phyloP scores from a whole-genome alignment of 2,329 filamentous ascomycete genomes.

The Fusarium oxysporum region DNA sequence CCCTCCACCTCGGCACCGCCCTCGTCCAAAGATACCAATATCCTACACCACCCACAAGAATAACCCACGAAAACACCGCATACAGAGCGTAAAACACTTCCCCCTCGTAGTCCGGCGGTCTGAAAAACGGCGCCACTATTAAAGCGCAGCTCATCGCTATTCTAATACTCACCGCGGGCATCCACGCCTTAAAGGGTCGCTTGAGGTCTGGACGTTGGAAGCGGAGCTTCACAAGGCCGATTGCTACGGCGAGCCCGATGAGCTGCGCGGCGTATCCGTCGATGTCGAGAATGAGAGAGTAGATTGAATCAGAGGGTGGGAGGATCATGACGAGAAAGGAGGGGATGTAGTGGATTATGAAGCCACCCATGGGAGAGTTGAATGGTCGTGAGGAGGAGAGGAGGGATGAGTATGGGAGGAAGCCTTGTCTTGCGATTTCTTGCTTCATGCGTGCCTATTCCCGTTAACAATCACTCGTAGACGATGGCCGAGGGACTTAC shows the following conservation, averaged over 20 bases:
- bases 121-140: conserved; percentile 71
- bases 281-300: conserved; percentile 79
- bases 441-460: conserved; percentile 74
- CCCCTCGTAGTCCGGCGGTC: conserved; percentile 60
- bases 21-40: conserved; percentile 79
- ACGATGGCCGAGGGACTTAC: conserved; percentile 50
- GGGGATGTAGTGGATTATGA: conserved; percentile 76
- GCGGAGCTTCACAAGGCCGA: conserved; percentile 71
- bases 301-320: conserved; percentile 73
- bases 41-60: conserved; percentile 65
- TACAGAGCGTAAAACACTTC: conserved; percentile 66
- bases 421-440: conserved; percentile 77
- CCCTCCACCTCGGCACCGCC: conserved; percentile 65
- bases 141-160: conserved; percentile 65
- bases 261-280: conserved; percentile 76
- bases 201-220: conserved; percentile 68
- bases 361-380: conserved; percentile 73
- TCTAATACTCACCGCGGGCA: conserved; percentile 67
- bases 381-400: conserved; percentile 76
- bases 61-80: conserved; percentile 62
- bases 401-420: conserved; percentile 71
- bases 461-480: too few species aligned
- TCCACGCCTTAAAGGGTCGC: conserved; percentile 74
- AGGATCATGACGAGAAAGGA: conserved; percentile 74
- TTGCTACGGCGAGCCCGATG: conserved; percentile 66